Conservation (phyloP, 2,329 filamentous ascomycete genomes). For the Graphilbum sp. region DNA sequence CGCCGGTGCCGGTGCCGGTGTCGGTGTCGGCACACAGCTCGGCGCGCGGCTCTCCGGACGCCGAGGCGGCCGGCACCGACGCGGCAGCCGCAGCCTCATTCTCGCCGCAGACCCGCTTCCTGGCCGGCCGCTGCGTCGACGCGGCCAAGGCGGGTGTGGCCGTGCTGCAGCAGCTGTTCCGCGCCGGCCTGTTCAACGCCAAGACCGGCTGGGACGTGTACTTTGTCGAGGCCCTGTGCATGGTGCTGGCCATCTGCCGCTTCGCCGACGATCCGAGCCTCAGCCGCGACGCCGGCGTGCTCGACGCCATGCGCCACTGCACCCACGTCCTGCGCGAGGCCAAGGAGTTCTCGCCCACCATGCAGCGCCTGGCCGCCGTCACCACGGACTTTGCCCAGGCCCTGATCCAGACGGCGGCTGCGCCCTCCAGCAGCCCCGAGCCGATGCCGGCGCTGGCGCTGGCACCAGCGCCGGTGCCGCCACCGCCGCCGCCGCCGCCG, state of each 20-base stretch:
- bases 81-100: too few relatives aligned
- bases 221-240: slow-evolving; percentile 8
- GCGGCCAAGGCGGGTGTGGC: slow-evolving; percentile 7
- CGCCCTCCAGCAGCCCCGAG: neutral
- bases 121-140: slow-evolving; percentile 5
- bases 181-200: slow-evolving; percentile 7
- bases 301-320: slow-evolving; percentile 5
- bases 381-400: slow-evolving; percentile 7
- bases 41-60: too few relatives aligned
- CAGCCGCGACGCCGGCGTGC: slow-evolving; percentile 3
- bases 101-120: too few relatives aligned
- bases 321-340: slow-evolving; percentile 6
- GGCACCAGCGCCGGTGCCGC: neutral
- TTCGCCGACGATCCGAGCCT: slow-evolving; percentile 4
- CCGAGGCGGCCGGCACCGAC: too few relatives aligned
- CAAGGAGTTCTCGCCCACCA: slow-evolving; percentile 8
- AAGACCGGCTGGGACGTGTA: slow-evolving; percentile 11
- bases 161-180: slow-evolving; percentile 6
- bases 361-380: slow-evolving; percentile 8
- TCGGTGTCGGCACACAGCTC: too few relatives aligned
- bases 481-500: neutral
- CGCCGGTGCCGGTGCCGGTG: too few relatives aligned
- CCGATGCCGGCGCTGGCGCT: neutral
- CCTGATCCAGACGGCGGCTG: slow-evolving; percentile 1
- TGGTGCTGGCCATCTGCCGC: slow-evolving; percentile 8